These are phyloP conservation scores for Diplodia seriata DNA, from an alignment of 2,329 filamentous ascomycete species.

Conservation along the genomic window DNA sequence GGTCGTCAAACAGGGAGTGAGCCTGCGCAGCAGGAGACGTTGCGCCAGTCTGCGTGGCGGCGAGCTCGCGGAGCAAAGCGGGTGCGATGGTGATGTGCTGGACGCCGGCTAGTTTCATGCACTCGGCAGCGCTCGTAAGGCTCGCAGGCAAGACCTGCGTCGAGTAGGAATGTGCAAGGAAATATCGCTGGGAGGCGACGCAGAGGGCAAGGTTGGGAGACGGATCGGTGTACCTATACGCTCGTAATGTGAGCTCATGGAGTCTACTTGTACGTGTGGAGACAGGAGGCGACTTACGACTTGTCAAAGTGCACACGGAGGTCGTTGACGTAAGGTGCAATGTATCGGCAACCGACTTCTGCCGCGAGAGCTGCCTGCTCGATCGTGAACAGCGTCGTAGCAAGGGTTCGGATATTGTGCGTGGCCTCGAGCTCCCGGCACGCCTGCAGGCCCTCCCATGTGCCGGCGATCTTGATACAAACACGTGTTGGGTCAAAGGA, in stretches of 20 bases:
- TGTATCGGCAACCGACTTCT: conserved; percentile 65
- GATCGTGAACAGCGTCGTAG: conserved; percentile 69
- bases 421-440: conserved; percentile 61
- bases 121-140: conserved; percentile 63
- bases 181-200: conserved; percentile 61
- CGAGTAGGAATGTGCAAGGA: conserved; percentile 48
- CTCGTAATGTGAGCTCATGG: not conserved
- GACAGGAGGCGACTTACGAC: conserved; percentile 24
- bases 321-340: conserved; percentile 71
- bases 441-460: conserved; percentile 69
- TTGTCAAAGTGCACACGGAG: conserved; percentile 62
- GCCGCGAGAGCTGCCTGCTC: conserved; percentile 66
- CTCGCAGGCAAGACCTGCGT: conserved; percentile 64
- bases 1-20: conserved; percentile 6
- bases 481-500: conserved; percentile 51
- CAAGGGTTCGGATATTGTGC: conserved; percentile 64
- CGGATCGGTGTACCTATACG: conserved; percentile 52
- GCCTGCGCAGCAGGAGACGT: conserved; percentile 1
- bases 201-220: conserved; percentile 61
- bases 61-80: conserved; percentile 53
- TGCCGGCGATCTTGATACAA: conserved; percentile 69
- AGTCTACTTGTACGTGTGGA: too few relatives aligned
- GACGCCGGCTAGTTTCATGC: conserved; percentile 64
- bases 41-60: conserved; percentile 27
- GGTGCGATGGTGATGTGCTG: conserved; percentile 67